These are phyloP conservation scores for Trichoderma citrinoviride DNA, from an alignment of 2,329 filamentous ascomycete species.

Conservation along the genomic window DNA sequence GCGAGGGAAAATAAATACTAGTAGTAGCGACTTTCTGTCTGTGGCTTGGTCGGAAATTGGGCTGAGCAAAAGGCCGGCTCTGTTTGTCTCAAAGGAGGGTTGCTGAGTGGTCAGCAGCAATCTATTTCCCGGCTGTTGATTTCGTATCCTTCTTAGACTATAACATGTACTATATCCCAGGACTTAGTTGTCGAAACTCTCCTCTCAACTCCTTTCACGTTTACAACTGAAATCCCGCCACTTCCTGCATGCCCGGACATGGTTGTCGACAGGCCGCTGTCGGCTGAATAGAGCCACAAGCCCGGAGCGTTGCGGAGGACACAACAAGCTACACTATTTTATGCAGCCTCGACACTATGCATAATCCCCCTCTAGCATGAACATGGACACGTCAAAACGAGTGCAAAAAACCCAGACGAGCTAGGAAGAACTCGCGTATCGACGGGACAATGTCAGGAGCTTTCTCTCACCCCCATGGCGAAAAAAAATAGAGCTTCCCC, in stretches of 20 bases:
- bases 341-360: slow-evolving; percentile 4
- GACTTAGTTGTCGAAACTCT: too few species aligned
- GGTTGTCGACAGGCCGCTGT: neutral
- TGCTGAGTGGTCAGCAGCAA: neutral
- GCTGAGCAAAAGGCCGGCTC: neutral
- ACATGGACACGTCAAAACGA: neutral
- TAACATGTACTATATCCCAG: neutral
- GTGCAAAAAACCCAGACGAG: too few species aligned
- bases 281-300: neutral
- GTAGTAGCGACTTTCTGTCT: neutral
- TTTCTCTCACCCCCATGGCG: neutral
- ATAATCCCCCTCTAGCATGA: neutral
- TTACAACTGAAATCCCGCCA: too few species aligned
- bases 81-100: neutral
- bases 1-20: neutral
- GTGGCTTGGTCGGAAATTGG: slow-evolving; percentile 8
- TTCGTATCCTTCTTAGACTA: neutral
- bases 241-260: too few species aligned
- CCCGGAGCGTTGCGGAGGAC: slow-evolving; percentile 6
- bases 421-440: neutral
- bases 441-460: slow-evolving; percentile 16
- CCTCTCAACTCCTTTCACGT: too few species aligned
- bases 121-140: neutral
- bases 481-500: neutral
- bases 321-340: neutral